phyloP scores from a whole-genome alignment of 805 yeast species.

The Metschnikowia peoriensis region DNA sequence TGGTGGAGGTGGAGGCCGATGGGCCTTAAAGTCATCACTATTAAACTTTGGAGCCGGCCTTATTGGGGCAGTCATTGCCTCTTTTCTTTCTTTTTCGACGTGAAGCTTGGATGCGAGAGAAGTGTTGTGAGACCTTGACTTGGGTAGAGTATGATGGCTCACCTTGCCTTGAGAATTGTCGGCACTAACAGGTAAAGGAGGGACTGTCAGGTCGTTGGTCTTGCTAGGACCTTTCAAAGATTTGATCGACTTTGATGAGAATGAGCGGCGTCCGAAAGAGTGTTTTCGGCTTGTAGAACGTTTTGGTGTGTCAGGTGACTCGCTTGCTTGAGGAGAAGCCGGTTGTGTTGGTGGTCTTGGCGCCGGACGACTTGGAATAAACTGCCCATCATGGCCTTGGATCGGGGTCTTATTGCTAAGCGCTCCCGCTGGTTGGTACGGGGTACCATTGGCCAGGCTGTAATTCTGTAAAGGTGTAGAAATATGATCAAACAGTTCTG shows the following conservation, averaged over 20 bases:
- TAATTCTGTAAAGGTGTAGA: slow-evolving; percentile 6
- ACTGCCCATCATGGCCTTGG: slow-evolving; percentile 35
- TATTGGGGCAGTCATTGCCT: slow-evolving; percentile 40
- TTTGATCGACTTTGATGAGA: slow-evolving; percentile 39
- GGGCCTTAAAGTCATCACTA: slow-evolving; percentile 29
- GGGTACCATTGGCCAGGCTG: neutral
- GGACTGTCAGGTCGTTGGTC: slow-evolving; percentile 14
- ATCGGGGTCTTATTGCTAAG: slow-evolving; percentile 1
- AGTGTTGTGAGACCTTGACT: slow-evolving; percentile 41
- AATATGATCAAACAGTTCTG: slow-evolving; percentile 13
- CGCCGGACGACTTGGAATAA: slow-evolving; percentile 66
- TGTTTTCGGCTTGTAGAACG: slow-evolving; percentile 7
- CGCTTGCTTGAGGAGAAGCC: slow-evolving; percentile 14
- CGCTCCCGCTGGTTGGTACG: neutral
- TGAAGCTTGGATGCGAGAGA: slow-evolving; percentile 33
- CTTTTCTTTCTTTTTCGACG: slow-evolving; percentile 17
- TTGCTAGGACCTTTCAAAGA: slow-evolving; percentile 14
- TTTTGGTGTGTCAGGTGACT: slow-evolving; percentile 14
- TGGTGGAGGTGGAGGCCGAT: slow-evolving; percentile 45
- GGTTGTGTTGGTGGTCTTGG: slow-evolving; percentile 51
- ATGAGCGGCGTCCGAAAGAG: slow-evolving; percentile 23
- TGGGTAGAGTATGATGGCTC: slow-evolving; percentile 27
- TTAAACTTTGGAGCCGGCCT: slow-evolving; percentile 28
- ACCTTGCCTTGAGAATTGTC: slow-evolving; percentile 3
- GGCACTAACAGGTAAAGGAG: slow-evolving; percentile 19